Percentiles rank a stretch among this genome's conserved stretches.
These are phyloP conservation scores for Candida endomychidarum DNA, from an alignment of 805 yeast species.

Conservation along the genomic window DNA sequence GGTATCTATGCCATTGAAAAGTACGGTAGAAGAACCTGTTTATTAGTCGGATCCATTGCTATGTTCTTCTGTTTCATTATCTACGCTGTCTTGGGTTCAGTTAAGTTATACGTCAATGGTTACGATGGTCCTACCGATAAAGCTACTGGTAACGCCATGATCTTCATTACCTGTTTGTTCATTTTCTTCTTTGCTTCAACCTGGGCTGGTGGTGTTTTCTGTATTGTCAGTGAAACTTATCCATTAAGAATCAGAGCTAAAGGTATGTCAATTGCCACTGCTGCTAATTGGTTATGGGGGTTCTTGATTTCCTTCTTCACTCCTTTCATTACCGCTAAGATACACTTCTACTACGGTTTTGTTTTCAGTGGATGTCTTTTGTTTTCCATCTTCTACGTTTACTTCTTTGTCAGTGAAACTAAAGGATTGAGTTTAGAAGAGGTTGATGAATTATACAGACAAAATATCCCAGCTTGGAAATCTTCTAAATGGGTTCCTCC, in stretches of 20 bases:
- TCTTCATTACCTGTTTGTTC: constrained; percentile 61
- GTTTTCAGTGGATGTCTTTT: constrained; percentile 64
- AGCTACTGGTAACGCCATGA: constrained; percentile 61
- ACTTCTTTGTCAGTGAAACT: constrained; percentile 74
- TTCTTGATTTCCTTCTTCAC: constrained; percentile 62
- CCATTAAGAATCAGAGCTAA: constrained; percentile 63
- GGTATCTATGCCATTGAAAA: constrained; percentile 51
- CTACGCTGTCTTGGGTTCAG: constrained; percentile 62
- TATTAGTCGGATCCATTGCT: constrained; percentile 43
- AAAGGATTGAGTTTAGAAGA: constrained; percentile 81
- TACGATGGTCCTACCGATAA: constrained; percentile 39
- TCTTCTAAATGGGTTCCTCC: constrained; percentile 54
- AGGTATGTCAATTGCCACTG: constrained; percentile 64
- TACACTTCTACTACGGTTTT: constrained; percentile 68
- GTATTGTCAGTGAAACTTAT: constrained; percentile 64
- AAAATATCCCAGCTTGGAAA: constrained; percentile 37
- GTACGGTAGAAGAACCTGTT: constrained; percentile 48
- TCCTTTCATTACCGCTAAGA: constrained; percentile 60
- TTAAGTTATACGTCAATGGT: constrained; percentile 41
- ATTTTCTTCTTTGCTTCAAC: constrained; percentile 68
- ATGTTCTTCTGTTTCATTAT: constrained; percentile 58
- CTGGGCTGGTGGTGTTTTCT: constrained; percentile 71
- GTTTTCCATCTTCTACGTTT: constrained; percentile 64
- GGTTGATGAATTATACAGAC: constrained; percentile 66
- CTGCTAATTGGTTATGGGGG: constrained; percentile 64